Base-by-base conservation (phyloP, 306 rosid species). In the Betula pendula region DNA sequence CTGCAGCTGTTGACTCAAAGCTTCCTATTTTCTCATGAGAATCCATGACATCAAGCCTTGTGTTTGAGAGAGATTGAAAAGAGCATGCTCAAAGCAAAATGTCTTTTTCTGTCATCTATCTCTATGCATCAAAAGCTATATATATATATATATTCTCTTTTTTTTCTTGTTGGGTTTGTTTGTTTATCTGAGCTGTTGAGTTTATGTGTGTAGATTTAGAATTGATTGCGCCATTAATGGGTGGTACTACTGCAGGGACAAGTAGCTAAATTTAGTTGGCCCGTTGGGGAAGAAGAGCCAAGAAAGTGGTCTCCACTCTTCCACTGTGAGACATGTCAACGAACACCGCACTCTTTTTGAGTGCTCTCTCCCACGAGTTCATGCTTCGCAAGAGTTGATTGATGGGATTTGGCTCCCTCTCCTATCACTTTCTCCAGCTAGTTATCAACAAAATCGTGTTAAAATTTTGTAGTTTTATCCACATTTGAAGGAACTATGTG, bases 251-350 rank as follows among this genome's bases (percentile, higher is more conserved):
- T 40, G 75, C 66, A 53, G 65, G 60, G 75, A 20, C 79, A 80
- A 33, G 75, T 20, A 24, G 25, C 44, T 66, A 43, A 62, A 71
- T 68, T 24, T 43, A 60, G 29, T 45, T 66, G 56, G 79, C 47
- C 48, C 6, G 53, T 22, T 55, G 47, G 59, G 7, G 47, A 51
- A 66, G 71, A 72, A 33, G 38, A 19, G 45, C 48, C 2, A 19
- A 33, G 76, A 74, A 74, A 74, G 77, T 80, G 83, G 83, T 74
- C 72, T 74, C 83, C 84, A 81, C 84, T 52, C 60, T 7, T 56
- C 47, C 25, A 19, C 70, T 12, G 8, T 19, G 10, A 4, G 76
- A 68, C 77, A 9, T 6, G 68, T 70, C 80, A 75, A 4, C 27
- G 11, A 3, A 66, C 76, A 40, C 66, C 55, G 24, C 63, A 62